Evolutionary conservation across 495 filamentous ascomycete genomes (phyloP), one percentile per base, ranked within the genome.

Genomic region (Copromyces sp.): DNA sequence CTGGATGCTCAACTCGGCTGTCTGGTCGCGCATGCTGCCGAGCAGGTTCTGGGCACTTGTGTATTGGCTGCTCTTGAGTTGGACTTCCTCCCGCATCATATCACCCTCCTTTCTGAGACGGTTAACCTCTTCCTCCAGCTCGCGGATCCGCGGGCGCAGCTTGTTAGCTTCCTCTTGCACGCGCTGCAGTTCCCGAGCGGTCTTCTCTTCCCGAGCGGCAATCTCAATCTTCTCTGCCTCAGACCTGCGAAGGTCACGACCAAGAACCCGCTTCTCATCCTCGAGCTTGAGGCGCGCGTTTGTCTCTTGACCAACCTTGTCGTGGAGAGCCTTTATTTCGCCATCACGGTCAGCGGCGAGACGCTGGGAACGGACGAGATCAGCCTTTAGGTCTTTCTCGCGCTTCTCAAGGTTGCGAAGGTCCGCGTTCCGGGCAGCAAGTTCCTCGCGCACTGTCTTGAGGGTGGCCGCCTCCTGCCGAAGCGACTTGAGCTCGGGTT

Each of bases 1-100:
- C 81, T 97, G 96, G 82, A 92, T 91, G n/a, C 89, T 89, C 75
- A 98, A 84, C 81, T 99, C 95, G 3, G 90, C 84, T 3, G 90
- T 90, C 81, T 99, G 94, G 77, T 97, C 93, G 71, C 94, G 92
- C 94, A 97, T 94, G 76, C 92, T 96, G 72, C 89, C 89, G 81
- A 98, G 90, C 61, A 97, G 79, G 73, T 89, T 91, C 80, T 98
- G 94, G 0, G 93, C 93, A 76, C 88, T 95, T 39, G 88, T 88
- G 76, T 95, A 91, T 80, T 97, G 94, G n/a, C 90, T 90, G 0
- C 89, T 89, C 84, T 93, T 97, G 40, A 97, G 83, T 75, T 93
- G 89, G 20, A 92, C 87, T 70, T 98, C 95, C 68, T 98, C 94
- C 40, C 89, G 86, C 59, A 95, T 82, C n/a, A 85, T 84, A 2